Evolutionary conservation across 805 yeast genomes (phyloP), one percentile per base, ranked within the genome.

Genomic region (Starmerella sp.): DNA sequence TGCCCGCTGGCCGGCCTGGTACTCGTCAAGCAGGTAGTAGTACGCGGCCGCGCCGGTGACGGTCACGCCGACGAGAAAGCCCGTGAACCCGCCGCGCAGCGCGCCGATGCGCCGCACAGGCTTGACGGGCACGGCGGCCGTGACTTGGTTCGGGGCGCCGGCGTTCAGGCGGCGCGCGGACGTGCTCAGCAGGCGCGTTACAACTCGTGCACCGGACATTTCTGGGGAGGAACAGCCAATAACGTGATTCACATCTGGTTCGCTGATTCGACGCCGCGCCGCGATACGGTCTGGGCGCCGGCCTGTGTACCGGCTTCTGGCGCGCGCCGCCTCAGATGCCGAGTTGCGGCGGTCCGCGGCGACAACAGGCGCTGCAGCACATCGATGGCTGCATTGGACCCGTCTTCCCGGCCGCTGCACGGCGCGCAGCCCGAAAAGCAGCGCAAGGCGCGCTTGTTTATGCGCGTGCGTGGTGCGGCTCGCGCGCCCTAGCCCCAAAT

Each of bases 31-130:
- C 61, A 86, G 74, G 69, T 86, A 87, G 68, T 80, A 83, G 73
- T 87, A 87, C 14, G 90, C 81, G 7, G 80, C 85, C 54, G 77
- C 77, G 2, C 95, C 90, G 15, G 95, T 84, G 58, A 77, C 67
- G 28, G 87, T 74, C 39, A 83, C 84, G 46, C 96, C 95, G 34
- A 82, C 73, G 53, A 87, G 75, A 69, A 87, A 88, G 1, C 96
- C 96, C 53, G 86, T 72, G 59, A 87, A 73, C 5, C 75, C 72
- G 43, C 62, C 66, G n/a, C 67, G 60, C 17, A 63, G 54, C 28
- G 67, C 67, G 14, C 61, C 62, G 22, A 55, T 55, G 15, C 57
- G 53, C 44, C 59, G 55, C 15, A 48, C 57, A 22, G 57, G 59
- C 31, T 48, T 45, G 5, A 46, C 50, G 8, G 48, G 47, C 35